These are phyloP conservation scores for Phtheirospermum japonicum DNA, from an alignment of 257 asterid genomes.

Conservation along the genomic window DNA sequence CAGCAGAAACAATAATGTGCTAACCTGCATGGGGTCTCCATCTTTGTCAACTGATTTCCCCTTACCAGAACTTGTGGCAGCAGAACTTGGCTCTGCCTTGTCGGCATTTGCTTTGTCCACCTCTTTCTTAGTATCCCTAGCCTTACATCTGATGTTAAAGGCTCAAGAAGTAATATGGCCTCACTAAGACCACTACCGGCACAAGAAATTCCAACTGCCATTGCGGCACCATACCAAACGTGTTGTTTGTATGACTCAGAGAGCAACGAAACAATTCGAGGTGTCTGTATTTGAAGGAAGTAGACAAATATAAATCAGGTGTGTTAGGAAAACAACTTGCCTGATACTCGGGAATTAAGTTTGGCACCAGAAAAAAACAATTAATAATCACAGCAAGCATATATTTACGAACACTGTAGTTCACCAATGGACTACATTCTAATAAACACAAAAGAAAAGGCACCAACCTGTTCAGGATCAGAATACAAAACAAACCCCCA, in stretches of 20 bases:
- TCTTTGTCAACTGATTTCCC: slow-evolving; percentile 68
- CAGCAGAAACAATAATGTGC: not conserved
- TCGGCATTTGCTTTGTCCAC: slow-evolving; percentile 79
- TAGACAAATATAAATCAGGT: too few species aligned
- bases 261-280: slow-evolving; percentile 83
- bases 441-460: not conserved
- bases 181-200: slow-evolving; percentile 97
- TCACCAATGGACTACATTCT: slow-evolving; percentile 1
- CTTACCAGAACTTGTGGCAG: too few species aligned
- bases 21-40: slow-evolving; percentile 87
- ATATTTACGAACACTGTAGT: not conserved
- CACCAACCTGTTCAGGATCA: slow-evolving; percentile 81
- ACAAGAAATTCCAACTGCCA: slow-evolving; percentile 97
- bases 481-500: slow-evolving; percentile 91
- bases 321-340: too few species aligned
- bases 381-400: too few species aligned
- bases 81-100: slow-evolving; percentile 56
- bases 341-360: too few species aligned
- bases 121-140: slow-evolving; percentile 84
- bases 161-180: slow-evolving; percentile 94
- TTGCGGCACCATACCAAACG: slow-evolving; percentile 96
- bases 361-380: too few species aligned
- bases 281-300: slow-evolving; percentile 55
- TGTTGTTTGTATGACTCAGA: slow-evolving; percentile 98
- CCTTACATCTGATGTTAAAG: slow-evolving; percentile 92